Base-by-base conservation (phyloP, 345 rosid species). In the Sonneratia alba region DNA sequence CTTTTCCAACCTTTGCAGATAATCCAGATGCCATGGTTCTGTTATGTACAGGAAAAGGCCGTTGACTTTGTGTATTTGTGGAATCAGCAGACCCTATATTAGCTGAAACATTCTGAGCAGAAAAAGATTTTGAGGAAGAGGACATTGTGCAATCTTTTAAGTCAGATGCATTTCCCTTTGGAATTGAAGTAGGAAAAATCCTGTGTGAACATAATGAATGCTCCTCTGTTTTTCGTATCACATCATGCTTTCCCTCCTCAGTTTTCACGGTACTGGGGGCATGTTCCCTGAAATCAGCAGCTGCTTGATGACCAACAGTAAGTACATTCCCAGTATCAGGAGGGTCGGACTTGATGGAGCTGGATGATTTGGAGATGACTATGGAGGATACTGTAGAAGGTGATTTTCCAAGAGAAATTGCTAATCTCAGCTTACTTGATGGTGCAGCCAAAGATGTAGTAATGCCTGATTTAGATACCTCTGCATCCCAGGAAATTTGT, bases 1-100 rank as follows among this genome's bases (percentile, higher is more conserved):
- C 77, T 85, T 91, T 93, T 75, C 89, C 98, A 81, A 85, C 76
- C 82, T 82, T 88, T 61, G 70, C 80, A 59, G 77, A 80, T 65
- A 86, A 76, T 74, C 83, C 88, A 64, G 90, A 79, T 66, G 75
- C 72, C 73, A 81, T 34, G 34, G 73, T 68, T 79, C 84, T 95
- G 67, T 70, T 76, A 66, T 86, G 88, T 40, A 75, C 73, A 42
- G 68, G 82, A 36, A 83, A 77, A 66, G 77, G n/a, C 56, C 77
- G 45, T 72, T 81, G 87, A 80, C 70, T 81, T 74, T 77, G 85
- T 36, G 81, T 73, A 63, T 47, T 47, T 47, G 51, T 13, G 15
- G 51, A 47, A 63, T 87, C 97, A 38, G 80, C 72, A 69, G 96
- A 70, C 71, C 77, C 82, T 24, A 82, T 70, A 65, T 73, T 3